Evolutionary conservation across 2,329 filamentous ascomycete genomes (phyloP).

Genomic region (Alternaria longipes): DNA sequence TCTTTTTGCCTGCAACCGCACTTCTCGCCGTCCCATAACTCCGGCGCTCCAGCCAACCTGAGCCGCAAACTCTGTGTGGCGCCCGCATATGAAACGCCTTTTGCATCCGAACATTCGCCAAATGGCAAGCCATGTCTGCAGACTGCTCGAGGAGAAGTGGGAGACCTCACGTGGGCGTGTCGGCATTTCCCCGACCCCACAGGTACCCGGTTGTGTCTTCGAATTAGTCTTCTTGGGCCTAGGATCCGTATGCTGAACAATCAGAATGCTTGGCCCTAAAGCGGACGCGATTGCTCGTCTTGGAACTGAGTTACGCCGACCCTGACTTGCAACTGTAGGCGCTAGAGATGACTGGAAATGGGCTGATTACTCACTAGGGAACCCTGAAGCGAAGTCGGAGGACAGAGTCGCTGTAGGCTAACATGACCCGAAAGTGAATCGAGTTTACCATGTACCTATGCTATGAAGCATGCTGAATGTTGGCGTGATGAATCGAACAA

Average conservation of each 20-base stretch:
- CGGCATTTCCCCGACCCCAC: constrained; percentile 27
- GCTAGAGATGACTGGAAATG: constrained; percentile 2
- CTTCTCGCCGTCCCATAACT: constrained; percentile 9
- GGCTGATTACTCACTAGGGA: neutral
- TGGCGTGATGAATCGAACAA: neutral
- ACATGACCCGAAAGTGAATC: neutral
- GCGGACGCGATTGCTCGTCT: constrained; percentile 6
- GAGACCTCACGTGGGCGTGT: constrained; percentile 28
- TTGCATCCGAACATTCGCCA: constrained; percentile 22
- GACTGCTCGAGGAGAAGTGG: constrained; percentile 2
- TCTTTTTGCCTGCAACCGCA: constrained; percentile 6
- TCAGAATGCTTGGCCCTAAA: constrained; percentile 10
- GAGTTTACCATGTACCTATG: neutral
- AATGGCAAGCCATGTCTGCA: constrained; percentile 5
- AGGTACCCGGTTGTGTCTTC: constrained; percentile 12
- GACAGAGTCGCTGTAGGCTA: neutral
- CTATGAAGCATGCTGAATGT: neutral
- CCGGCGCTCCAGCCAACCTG: constrained; percentile 6
- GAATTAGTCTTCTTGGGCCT: constrained; percentile 14
- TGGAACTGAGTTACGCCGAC: neutral
- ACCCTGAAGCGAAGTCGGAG: neutral
- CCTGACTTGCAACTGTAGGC: constrained; percentile 3
- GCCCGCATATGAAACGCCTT: constrained; percentile 27
- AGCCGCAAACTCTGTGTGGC: constrained; percentile 19
- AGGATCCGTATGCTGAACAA: constrained; percentile 29